Base-by-base conservation (phyloP, 2,329 filamentous ascomycete species). In the Pezicula carpinea region DNA sequence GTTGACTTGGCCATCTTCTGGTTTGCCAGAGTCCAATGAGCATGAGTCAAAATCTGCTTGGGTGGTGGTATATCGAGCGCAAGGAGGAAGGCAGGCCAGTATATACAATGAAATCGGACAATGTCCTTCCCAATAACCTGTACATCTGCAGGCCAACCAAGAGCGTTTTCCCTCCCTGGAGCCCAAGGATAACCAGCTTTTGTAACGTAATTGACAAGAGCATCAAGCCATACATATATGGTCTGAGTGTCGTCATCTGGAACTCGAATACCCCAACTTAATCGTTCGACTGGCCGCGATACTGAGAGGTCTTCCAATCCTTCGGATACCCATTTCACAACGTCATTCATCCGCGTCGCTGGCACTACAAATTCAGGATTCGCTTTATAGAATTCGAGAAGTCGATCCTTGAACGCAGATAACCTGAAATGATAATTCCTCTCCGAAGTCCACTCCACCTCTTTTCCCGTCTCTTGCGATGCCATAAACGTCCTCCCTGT, bases 41-140 rank as follows among this genome's bases (percentile, higher is more conserved):
- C 90, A 64, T 99, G 93, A 44, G 89, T 89, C 2, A 99, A 73
- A 26, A 99, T 79, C 53, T 83, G 82, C 60, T 83, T 85, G 1
- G 93, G 89, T 1, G 87, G 72, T 1, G 89, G 85, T 4, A 97
- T 74, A 43, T 84, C 83, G 13, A 96, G 73, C 1, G 93, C 92
- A 77, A 99, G 85, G 14, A 99, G 81, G 57, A 99, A 86, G 3
- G 93, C 93, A 0, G 93, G 93, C 93, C 95, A 99, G 73, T 99
- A 99, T 40, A 99, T 84, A 66, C 89, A 92, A 65, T 99, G 95
- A 67, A 99, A 99, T 15, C 90, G 85, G 48, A 95, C 75, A 55
- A 99, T 99, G 65, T 99, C 93, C 68, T 99, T 99, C 41, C 93
- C 93, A 46, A 99, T 85, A 21, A 99, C 82, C 39, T 99, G 93